phyloP scores from a whole-genome alignment of 2,329 filamentous ascomycete species.

The Trichoderma koningiopsis region DNA sequence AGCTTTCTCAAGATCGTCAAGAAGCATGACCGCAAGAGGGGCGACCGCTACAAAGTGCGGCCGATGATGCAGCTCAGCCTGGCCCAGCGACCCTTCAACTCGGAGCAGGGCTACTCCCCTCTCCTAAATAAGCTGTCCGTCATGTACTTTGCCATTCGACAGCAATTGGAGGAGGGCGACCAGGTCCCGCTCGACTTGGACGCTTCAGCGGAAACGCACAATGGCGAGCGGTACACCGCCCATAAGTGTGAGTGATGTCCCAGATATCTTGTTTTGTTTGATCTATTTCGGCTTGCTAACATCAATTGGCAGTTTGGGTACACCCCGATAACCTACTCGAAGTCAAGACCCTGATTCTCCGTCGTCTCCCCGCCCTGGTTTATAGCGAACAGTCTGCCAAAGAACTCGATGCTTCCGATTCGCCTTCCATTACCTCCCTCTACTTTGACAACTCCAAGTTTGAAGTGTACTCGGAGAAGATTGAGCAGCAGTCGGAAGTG shows the following conservation, averaged over 20 bases:
- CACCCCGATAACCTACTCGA: conserved; percentile 94
- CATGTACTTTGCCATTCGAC: conserved; percentile 93
- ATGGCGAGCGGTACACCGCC: conserved; percentile 75
- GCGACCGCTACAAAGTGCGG: conserved; percentile 81
- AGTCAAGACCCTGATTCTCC: conserved; percentile 93
- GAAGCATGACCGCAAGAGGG: conserved; percentile 96
- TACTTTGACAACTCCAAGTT: conserved; percentile 94
- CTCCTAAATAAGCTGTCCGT: conserved; percentile 87
- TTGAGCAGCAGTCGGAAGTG: conserved; percentile 73
- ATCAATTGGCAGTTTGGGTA: conserved; percentile 73
- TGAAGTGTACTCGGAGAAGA: conserved; percentile 81
- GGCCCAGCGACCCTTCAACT: conserved; percentile 89
- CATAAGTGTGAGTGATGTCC: conserved; percentile 71
- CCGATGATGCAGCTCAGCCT: conserved; percentile 90
- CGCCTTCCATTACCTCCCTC: conserved; percentile 90
- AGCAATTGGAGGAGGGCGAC: conserved; percentile 69
- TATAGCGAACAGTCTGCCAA: conserved; percentile 89
- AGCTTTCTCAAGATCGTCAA: conserved; percentile 98
- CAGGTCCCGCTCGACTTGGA: conserved; percentile 50
- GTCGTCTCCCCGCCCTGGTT: conserved; percentile 85
- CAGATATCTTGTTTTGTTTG: not conserved
- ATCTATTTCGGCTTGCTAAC: conserved; percentile 10
- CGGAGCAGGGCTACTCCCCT: conserved; percentile 83
- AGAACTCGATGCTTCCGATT: conserved; percentile 75
- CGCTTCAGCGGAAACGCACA: conserved; percentile 58